phyloP scores from a whole-genome alignment of 108 stramenopile genomes.

The Craspedostauros australis region DNA sequence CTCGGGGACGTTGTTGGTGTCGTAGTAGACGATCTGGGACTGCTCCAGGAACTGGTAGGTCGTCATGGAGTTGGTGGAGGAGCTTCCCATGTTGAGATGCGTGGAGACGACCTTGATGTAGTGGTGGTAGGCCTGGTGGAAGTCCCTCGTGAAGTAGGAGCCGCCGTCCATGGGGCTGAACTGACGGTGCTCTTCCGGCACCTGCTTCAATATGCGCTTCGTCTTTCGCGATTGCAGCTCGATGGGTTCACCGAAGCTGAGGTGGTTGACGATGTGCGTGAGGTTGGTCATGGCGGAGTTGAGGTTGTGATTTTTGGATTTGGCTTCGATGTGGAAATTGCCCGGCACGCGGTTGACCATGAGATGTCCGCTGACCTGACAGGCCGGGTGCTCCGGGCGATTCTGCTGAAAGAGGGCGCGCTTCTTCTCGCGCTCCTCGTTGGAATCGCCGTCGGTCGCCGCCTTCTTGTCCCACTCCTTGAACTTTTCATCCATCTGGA shows the following conservation, averaged over 20 bases:
- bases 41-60: slow-evolving; percentile 84
- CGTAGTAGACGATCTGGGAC: slow-evolving; percentile 77
- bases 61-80: slow-evolving; percentile 45
- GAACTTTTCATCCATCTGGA: slow-evolving; percentile 79
- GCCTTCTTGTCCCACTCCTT: slow-evolving; percentile 80
- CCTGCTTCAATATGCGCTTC: slow-evolving; percentile 75
- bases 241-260: slow-evolving; percentile 86
- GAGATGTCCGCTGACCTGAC: slow-evolving; percentile 75
- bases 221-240: slow-evolving; percentile 46
- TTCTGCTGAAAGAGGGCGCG: slow-evolving; percentile 42
- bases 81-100: slow-evolving; percentile 66
- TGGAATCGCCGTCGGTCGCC: slow-evolving; percentile 12
- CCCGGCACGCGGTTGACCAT: slow-evolving; percentile 96
- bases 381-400: slow-evolving; percentile 82
- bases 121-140: slow-evolving; percentile 93
- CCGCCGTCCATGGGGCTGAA: slow-evolving; percentile 82
- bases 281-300: slow-evolving; percentile 94
- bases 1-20: slow-evolving; percentile 71
- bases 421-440: slow-evolving; percentile 41
- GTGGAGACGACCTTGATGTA: slow-evolving; percentile 98
- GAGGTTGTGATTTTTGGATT: slow-evolving; percentile 89
- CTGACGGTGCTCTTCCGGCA: slow-evolving; percentile 75
- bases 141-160: slow-evolving; percentile 52
- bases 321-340: slow-evolving; percentile 95
- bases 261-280: slow-evolving; percentile 88